Evolutionary conservation across 177 flowering plant species (phyloP).

Genomic region (Tripterygium wilfordii): DNA sequence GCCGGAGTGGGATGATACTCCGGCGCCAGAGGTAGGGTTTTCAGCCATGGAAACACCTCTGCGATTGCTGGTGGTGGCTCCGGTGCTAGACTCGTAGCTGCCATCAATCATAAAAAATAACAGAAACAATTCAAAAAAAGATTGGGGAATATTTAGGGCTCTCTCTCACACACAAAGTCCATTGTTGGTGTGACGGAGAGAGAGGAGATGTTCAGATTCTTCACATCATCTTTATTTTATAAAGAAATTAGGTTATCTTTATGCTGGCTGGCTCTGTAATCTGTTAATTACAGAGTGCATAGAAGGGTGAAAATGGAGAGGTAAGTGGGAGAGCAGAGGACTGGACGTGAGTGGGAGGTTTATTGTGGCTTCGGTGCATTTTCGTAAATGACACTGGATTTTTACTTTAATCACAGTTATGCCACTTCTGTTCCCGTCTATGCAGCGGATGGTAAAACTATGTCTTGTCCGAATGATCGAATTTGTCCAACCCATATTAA

Average conservation of each 20-base stretch:
- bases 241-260: background rate
- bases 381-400: constrained; percentile 12
- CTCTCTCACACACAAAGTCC: constrained; percentile 6
- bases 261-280: background rate
- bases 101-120: too few relatives aligned
- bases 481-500: too few relatives aligned
- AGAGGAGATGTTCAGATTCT: constrained; percentile 4
- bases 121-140: too few relatives aligned
- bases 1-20: constrained; percentile 79
- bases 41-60: constrained; percentile 88
- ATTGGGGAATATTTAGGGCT: too few relatives aligned
- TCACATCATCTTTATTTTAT: background rate
- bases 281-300: constrained; percentile 10
- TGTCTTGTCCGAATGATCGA: too few relatives aligned
- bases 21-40: constrained; percentile 82
- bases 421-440: too few relatives aligned
- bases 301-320: constrained; percentile 15
- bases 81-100: constrained; percentile 20
- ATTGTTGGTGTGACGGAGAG: constrained; percentile 5
- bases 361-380: constrained; percentile 16
- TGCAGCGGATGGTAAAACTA: too few relatives aligned
- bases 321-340: constrained; percentile 7
- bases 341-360: constrained; percentile 16
- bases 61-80: constrained; percentile 22
- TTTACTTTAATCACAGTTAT: constrained; percentile 6